A percentile compares a stretch with the other conserved stretches of the same genome.
These are phyloP conservation scores for Vitis rotundifolia DNA, from an alignment of 164 flowering plant genomes.

Conservation along the genomic window DNA sequence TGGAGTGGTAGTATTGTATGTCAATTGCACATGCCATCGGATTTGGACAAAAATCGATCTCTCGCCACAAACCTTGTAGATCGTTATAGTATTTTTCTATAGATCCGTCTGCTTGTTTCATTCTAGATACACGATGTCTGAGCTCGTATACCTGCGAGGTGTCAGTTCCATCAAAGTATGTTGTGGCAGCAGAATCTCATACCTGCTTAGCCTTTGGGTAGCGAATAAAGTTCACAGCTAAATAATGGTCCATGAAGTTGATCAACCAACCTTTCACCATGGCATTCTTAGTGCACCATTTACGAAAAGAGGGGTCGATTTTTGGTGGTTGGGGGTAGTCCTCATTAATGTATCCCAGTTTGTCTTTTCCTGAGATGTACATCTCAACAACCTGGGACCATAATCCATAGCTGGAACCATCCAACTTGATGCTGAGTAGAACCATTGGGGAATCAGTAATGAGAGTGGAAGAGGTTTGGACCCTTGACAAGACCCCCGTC, in stretches of 20 bases:
- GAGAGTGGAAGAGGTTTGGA: too few species aligned
- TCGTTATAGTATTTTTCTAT: constrained; percentile 6
- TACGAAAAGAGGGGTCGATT: neutral
- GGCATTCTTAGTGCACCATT: constrained; percentile 3
- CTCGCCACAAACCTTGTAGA: neutral
- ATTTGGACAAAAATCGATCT: too few species aligned
- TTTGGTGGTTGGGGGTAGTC: constrained; percentile 1
- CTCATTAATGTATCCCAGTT: too few species aligned
- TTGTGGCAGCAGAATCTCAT: too few species aligned
- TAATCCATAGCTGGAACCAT: too few species aligned
- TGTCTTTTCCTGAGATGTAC: too few species aligned
- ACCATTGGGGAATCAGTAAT: constrained; percentile 5
- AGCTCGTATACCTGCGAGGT: neutral
- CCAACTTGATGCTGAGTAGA: neutral
- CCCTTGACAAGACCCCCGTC: neutral
- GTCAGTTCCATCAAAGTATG: constrained; percentile 7
- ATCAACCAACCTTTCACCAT: neutral
- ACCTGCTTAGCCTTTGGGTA: too few species aligned
- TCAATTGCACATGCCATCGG: too few species aligned
- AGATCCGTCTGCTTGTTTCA: neutral
- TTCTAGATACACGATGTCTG: neutral
- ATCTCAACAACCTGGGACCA: too few species aligned
- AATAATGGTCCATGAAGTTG: too few species aligned
- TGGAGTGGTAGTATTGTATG: too few species aligned
- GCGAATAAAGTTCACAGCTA: too few species aligned